Base-by-base conservation (phyloP, 1,139 yeast species). In the Scheffersomyces parashehatae region DNA sequence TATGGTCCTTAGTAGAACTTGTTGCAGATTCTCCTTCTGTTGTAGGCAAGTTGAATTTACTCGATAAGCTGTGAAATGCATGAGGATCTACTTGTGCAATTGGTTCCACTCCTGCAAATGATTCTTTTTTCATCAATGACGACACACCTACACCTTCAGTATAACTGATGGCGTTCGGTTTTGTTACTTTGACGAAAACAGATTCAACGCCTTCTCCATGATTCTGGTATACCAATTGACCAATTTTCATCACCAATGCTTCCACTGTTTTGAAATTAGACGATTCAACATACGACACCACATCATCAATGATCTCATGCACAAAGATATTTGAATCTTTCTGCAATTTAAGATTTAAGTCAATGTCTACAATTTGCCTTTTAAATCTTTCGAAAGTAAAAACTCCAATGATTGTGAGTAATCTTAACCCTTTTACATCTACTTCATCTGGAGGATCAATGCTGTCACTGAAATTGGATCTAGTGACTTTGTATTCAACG, bases 131-230 rank as follows among this genome's bases (percentile, higher is more conserved):
- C 63, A 91, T 75, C 1, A 69, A 68, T 13, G 87, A 79, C 44
- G 83, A 78, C 2, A 93, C 97, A 8, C 97, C 98, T 11, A 95
- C 98, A 13, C 95, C 95, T 37, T 85, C 84, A 0, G 97, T 89
- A 58, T 77, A 84, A 3, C 89, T 85, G 29, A 93, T 81, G 1
- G 98, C 98, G 57, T 89, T 86, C 2, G 97, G 91, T 62, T 93
- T 93, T 35, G 84, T 80, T 1, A 90, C 95, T 20, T 73, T 74
- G 0, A 87, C 91, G 3, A 55, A 46, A n/a, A 75, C 72, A 7
- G 55, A 45, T 4, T 67, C 67, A 3, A 75, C 65, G 6, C 49
- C 45, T 2, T 51, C 49, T 7, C 62, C 59, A 40, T 64, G 58
- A 30, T 62, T 60, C 46, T 75, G 76, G 40, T 79, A 72, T 3